Percentiles rank a stretch among this genome's conserved stretches.
phyloP scores from a whole-genome alignment of 1,284 basidiomycete genomes.

The Sanguinoderma infundibulare region DNA sequence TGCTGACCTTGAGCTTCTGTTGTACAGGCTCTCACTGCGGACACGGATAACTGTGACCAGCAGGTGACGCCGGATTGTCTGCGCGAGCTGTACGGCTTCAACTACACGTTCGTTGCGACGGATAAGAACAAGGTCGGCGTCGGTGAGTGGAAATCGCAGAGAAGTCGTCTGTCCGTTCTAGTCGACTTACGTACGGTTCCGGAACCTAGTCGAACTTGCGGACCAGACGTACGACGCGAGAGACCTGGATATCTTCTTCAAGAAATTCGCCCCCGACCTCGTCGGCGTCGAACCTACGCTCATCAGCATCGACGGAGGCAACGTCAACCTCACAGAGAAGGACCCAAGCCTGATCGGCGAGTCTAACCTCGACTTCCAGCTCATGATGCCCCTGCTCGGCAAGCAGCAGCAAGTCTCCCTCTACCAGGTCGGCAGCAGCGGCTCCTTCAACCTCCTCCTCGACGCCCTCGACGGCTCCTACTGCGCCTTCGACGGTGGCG shows the following conservation, averaged over 20 bases:
- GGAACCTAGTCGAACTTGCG: constrained; percentile 48
- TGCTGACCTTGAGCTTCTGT: background rate
- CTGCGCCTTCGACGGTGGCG: constrained; percentile 66
- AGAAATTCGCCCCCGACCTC: constrained; percentile 38
- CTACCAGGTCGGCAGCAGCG: constrained; percentile 24
- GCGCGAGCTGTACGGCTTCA: constrained; percentile 24
- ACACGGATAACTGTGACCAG: constrained; percentile 16
- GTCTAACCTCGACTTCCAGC: constrained; percentile 56
- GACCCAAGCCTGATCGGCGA: constrained; percentile 49
- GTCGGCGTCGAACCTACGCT: constrained; percentile 31
- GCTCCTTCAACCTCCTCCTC: constrained; percentile 49
- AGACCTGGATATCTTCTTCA: constrained; percentile 49
- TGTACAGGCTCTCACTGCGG: constrained; percentile 1
- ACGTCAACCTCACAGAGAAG: constrained; percentile 31
- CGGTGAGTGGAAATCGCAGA: constrained; percentile 11
- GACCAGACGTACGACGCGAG: constrained; percentile 46
- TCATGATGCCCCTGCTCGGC: constrained; percentile 49
- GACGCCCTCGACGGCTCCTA: constrained; percentile 54
- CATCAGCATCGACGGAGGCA: constrained; percentile 50
- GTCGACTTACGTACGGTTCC: constrained; percentile 27
- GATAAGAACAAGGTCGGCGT: constrained; percentile 20
- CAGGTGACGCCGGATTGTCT: constrained; percentile 20
- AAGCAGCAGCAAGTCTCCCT: constrained; percentile 44
- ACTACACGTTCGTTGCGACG: constrained; percentile 11
- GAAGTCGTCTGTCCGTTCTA: constrained; percentile 31